Conservation (phyloP, 805 yeast genomes). For the Monosporozyma aerobia region DNA sequence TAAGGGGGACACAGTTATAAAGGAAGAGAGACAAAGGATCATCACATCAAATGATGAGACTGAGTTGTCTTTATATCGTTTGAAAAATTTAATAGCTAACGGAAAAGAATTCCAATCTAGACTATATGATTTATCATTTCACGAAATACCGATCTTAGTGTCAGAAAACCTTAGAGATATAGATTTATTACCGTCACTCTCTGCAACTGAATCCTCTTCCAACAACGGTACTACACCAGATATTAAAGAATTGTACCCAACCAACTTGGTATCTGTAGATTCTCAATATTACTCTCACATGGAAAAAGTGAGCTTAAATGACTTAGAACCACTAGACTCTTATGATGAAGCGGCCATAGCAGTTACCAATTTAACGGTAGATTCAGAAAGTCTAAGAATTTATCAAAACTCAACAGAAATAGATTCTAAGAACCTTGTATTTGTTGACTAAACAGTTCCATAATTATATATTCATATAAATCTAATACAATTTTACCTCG, state of each 20-base stretch:
- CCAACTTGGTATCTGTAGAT: neutral
- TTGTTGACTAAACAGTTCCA: neutral
- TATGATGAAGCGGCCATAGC: neutral
- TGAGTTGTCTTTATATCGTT: slow-evolving; percentile 3
- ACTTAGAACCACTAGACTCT: neutral
- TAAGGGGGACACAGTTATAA: neutral
- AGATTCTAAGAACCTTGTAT: neutral
- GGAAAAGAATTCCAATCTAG: neutral
- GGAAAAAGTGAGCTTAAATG: neutral
- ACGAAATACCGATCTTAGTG: neutral
- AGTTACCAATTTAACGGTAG: neutral
- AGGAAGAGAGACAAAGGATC: neutral
- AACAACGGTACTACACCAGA: neutral
- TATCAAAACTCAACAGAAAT: neutral
- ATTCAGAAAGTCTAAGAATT: neutral
- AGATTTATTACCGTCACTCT: neutral
- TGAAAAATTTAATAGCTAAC: neutral
- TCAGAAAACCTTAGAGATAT: neutral
- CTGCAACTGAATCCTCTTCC: neutral
- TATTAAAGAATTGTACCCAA: neutral
- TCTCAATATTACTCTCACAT: neutral
- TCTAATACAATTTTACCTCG: neutral
- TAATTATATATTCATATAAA: neutral
- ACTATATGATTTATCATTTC: neutral
- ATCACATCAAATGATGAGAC: slow-evolving; percentile 2